Percentiles rank a stretch among this genome's conserved stretches.
phyloP scores from a whole-genome alignment of 2,329 filamentous ascomycete species.

The Periconia sp. region DNA sequence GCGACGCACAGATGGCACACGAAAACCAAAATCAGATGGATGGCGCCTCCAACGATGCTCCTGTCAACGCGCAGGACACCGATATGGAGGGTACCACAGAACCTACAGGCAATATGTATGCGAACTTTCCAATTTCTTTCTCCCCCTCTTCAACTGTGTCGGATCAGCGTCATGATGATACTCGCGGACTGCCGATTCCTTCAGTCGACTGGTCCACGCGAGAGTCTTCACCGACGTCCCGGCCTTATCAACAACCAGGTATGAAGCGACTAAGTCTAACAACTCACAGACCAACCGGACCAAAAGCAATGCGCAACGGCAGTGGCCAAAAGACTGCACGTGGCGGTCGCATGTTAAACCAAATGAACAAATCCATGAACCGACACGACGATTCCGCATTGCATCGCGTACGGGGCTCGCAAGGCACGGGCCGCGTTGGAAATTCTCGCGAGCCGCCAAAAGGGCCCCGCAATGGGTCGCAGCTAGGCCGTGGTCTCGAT shows the following conservation, averaged over 20 bases:
- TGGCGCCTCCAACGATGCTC: conserved; percentile 26
- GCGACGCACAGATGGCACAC: conserved; percentile 27
- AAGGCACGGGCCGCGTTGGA: conserved; percentile 78
- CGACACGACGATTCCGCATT: conserved; percentile 73
- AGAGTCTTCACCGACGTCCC: not conserved
- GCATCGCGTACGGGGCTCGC: conserved; percentile 73
- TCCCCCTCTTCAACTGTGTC: not conserved
- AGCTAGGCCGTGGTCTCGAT: conserved; percentile 35
- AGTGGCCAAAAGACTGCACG: conserved; percentile 48
- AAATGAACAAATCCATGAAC: conserved; percentile 82
- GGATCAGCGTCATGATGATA: not conserved
- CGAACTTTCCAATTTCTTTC: conserved; percentile 10
- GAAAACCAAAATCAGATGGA: conserved; percentile 26
- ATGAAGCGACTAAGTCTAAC: conserved; percentile 17
- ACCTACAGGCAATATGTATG: conserved; percentile 47
- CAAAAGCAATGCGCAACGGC: conserved; percentile 88
- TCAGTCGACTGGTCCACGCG: conserved; percentile 2
- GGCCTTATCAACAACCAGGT: not conserved
- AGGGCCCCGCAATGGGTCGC: conserved; percentile 64
- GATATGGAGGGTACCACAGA: conserved; percentile 68
- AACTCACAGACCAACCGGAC: conserved; percentile 83
- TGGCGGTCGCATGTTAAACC: conserved; percentile 81
- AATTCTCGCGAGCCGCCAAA: conserved; percentile 71
- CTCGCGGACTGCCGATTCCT: conserved; percentile 4
- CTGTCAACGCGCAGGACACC: conserved; percentile 56